These are phyloP conservation scores for Phytophthora brassicae DNA, from an alignment of 352 stramenopile genomes.

Conservation along the genomic window DNA sequence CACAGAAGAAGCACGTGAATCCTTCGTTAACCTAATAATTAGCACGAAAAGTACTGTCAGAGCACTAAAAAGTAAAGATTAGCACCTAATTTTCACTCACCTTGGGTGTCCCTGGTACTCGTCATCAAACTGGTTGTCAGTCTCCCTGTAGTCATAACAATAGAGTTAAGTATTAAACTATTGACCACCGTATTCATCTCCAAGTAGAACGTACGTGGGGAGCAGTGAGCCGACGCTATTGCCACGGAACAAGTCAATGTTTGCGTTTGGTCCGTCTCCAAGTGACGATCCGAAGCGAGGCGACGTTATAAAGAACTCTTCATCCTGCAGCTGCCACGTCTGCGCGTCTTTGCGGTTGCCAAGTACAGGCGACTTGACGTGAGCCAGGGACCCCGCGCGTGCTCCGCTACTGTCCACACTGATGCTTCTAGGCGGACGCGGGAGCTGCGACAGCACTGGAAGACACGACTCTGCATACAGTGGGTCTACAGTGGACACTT, in stretches of 20 bases:
- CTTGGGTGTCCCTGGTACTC: conserved; percentile 35
- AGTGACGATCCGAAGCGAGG: conserved; percentile 48
- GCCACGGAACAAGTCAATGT: conserved; percentile 32
- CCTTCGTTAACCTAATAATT: conserved; percentile 46
- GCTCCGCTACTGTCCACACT: conserved; percentile 43
- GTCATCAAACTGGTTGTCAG: conserved; percentile 38
- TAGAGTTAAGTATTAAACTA: conserved; percentile 12
- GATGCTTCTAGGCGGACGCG: conserved; percentile 41
- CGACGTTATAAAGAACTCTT: conserved; percentile 63
- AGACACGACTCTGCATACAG: conserved; percentile 54
- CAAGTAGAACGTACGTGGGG: conserved; percentile 33
- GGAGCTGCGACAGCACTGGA: conserved; percentile 46
- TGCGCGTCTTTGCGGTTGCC: conserved; percentile 60
- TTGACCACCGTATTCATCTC: conserved; percentile 2
- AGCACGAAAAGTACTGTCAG: neutral
- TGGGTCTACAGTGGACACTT: conserved; percentile 33
- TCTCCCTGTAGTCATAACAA: conserved; percentile 27
- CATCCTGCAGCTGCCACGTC: conserved; percentile 72
- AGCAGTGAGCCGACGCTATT: conserved; percentile 32
- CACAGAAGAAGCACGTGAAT: conserved; percentile 71
- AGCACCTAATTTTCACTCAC: no score
- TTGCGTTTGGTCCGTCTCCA: conserved; percentile 15
- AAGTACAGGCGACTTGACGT: conserved; percentile 64
- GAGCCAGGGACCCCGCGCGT: conserved; percentile 26
- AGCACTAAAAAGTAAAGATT: neutral